phyloP scores from a whole-genome alignment of 176 grass and related monocot genomes.

The Rhynchospora pubera region DNA sequence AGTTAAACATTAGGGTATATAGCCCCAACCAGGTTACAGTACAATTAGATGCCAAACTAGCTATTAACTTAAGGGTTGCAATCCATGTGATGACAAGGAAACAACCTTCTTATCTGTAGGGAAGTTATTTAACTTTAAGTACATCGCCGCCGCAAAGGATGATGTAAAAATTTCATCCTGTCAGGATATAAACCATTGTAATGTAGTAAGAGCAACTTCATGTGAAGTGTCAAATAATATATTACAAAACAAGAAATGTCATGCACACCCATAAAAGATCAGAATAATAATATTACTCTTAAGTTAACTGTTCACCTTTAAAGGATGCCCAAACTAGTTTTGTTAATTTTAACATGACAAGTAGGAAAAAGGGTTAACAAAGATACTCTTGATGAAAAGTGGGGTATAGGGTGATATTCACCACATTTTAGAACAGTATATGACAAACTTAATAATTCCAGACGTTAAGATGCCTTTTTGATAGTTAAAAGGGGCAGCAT shows the following conservation, averaged over 20 bases:
- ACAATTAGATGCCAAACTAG: neutral
- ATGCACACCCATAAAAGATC: neutral
- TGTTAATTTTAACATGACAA: neutral
- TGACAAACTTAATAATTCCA: neutral
- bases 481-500: neutral
- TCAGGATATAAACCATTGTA: slow-evolving; percentile 28
- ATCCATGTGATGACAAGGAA: neutral
- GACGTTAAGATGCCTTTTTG: neutral
- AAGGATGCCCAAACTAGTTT: neutral
- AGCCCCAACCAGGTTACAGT: neutral
- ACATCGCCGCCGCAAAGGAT: slow-evolving; percentile 92
- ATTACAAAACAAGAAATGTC: neutral
- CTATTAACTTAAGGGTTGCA: neutral
- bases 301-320: neutral
- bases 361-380: neutral
- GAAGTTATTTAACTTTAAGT: slow-evolving; percentile 78
- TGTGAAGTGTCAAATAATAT: neutral
- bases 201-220: neutral
- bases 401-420: neutral
- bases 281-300: neutral
- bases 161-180: slow-evolving; percentile 94
- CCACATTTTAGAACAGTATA: neutral
- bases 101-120: slow-evolving; percentile 72
- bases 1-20: neutral
- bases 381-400: neutral